Evolutionary conservation across 352 stramenopile genomes (phyloP).

Genomic region (Phytophthora kernoviae): DNA sequence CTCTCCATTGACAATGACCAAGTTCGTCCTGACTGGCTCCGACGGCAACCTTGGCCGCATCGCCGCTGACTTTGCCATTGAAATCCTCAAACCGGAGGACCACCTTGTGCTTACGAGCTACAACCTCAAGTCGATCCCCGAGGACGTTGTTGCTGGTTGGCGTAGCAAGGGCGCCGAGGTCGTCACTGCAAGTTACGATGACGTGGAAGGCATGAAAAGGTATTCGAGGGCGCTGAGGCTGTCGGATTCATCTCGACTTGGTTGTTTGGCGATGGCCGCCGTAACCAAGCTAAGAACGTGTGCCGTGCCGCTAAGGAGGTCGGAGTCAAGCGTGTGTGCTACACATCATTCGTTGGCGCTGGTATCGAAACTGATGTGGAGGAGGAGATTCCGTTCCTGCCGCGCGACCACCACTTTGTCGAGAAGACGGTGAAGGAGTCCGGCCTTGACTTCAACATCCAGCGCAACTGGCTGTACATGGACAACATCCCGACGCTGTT

Average conservation of each 20-base stretch:
- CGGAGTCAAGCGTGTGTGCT: slow-evolving; percentile 37
- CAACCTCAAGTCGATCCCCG: slow-evolving; percentile 22
- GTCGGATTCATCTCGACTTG: slow-evolving; percentile 33
- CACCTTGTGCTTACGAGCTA: slow-evolving; percentile 36
- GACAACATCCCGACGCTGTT: slow-evolving; percentile 37
- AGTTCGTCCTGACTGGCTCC: slow-evolving; percentile 33
- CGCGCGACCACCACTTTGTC: slow-evolving; percentile 31
- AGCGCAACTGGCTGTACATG: slow-evolving; percentile 43
- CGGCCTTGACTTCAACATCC: slow-evolving; percentile 40
- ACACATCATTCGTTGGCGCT: slow-evolving; percentile 36
- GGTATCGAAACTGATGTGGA: slow-evolving; percentile 21
- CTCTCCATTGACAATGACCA: slow-evolving; percentile 17
- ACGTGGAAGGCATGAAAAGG: slow-evolving; percentile 30
- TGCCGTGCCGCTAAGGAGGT: slow-evolving; percentile 22
- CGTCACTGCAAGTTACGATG: slow-evolving; percentile 23
- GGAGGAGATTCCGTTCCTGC: slow-evolving; percentile 39
- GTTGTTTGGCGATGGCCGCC: slow-evolving; percentile 32
- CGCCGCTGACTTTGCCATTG: slow-evolving; percentile 25
- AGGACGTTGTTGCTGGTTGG: slow-evolving; percentile 19
- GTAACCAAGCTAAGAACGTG: slow-evolving; percentile 23
- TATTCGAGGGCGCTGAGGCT: slow-evolving; percentile 25
- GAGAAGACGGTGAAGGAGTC: slow-evolving; percentile 28
- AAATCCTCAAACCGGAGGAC: slow-evolving; percentile 22
- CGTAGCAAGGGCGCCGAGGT: slow-evolving; percentile 19
- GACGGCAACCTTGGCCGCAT: slow-evolving; percentile 33